Conservation (phyloP, 805 yeast species). For the Yamadazyma phyllophila region DNA sequence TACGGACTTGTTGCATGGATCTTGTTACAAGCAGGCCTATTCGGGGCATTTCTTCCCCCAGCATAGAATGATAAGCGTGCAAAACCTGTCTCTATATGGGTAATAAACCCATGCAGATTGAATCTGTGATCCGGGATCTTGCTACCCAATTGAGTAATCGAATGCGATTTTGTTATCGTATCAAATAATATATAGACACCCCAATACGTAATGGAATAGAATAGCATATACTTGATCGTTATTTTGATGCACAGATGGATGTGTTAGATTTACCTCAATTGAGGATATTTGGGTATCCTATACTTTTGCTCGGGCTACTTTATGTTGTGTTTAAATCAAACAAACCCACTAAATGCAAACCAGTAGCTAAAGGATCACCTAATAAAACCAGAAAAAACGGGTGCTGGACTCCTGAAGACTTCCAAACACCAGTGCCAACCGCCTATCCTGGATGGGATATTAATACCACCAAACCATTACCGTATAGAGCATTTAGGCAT, state of each 20-base stretch:
- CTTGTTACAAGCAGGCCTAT: constrained; percentile 66
- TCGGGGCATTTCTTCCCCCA: constrained; percentile 87
- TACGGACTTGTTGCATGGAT: constrained; percentile 55
- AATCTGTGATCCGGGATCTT: not conserved
- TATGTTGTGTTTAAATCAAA: too few species aligned
- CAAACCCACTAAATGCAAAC: not conserved
- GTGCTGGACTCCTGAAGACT: constrained; percentile 53
- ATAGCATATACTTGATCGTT: too few species aligned
- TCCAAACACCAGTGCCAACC: constrained; percentile 47
- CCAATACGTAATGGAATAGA: too few species aligned
- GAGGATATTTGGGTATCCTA: too few species aligned
- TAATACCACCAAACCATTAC: constrained; percentile 49
- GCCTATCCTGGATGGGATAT: constrained; percentile 50
- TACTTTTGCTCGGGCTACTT: too few species aligned
- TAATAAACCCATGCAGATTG: not conserved
- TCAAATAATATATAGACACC: not conserved
- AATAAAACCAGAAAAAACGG: constrained; percentile 41
- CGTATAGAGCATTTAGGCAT: constrained; percentile 68
- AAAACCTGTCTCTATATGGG: too few species aligned
- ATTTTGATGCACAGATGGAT: too few species aligned
- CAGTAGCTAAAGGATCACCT: not conserved
- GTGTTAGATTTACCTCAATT: too few species aligned
- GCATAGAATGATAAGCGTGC: constrained; percentile 46
- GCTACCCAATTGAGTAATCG: not conserved
- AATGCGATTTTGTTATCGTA: not conserved